Evolutionary conservation across 2,329 filamentous ascomycete genomes (phyloP).

Genomic region (Curvularia eragrostidis): DNA sequence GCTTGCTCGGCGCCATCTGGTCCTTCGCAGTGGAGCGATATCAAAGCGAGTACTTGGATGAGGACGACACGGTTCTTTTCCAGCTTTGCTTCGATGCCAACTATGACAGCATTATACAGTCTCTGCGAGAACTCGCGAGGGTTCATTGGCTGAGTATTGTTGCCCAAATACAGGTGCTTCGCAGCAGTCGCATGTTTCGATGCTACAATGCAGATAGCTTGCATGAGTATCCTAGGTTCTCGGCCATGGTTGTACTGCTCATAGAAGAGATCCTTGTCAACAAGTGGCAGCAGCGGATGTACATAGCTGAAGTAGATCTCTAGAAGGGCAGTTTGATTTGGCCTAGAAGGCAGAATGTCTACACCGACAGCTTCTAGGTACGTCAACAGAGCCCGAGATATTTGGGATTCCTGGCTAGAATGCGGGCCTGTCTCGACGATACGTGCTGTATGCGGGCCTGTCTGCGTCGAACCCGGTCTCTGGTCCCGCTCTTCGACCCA

Average conservation of each 20-base stretch:
- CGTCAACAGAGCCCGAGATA: constrained; percentile 43
- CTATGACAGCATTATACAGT: constrained; percentile 53
- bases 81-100: constrained; percentile 50
- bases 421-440: constrained; percentile 42
- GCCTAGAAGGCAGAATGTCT: constrained; percentile 44
- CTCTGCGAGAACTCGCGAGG: constrained; percentile 55
- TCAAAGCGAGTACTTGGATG: constrained; percentile 56
- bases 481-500: constrained; percentile 46
- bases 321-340: constrained; percentile 49
- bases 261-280: constrained; percentile 54
- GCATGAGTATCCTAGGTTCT: constrained; percentile 51
- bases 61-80: constrained; percentile 56
- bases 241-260: constrained; percentile 45
- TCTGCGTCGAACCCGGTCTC: constrained; percentile 29
- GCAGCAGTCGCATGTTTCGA: constrained; percentile 56
- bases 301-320: constrained; percentile 56
- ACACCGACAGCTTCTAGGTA: constrained; percentile 50
- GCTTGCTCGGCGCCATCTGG: constrained; percentile 56
- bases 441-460: constrained; percentile 32
- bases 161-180: constrained; percentile 49
- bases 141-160: constrained; percentile 42
- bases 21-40: constrained; percentile 57
- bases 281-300: constrained; percentile 56
- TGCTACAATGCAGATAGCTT: constrained; percentile 57
- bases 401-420: constrained; percentile 40